Percentiles rank a stretch among this genome's conserved stretches.
These are phyloP conservation scores for Hirsutella minnesotensis DNA, from an alignment of 2,329 filamentous ascomycete genomes.

Conservation along the genomic window DNA sequence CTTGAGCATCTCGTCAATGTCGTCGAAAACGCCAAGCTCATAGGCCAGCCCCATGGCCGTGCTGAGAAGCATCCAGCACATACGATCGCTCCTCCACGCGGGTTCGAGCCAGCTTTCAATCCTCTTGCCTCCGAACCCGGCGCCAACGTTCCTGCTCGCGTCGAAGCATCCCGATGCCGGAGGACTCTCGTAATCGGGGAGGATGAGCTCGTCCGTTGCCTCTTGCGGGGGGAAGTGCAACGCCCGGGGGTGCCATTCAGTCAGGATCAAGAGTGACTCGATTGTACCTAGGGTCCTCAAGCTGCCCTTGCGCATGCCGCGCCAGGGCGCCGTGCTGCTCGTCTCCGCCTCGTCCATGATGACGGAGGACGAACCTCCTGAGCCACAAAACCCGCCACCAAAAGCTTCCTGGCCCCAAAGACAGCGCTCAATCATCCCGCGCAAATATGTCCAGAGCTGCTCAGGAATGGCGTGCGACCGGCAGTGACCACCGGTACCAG, in stretches of 20 bases:
- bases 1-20: constrained; percentile 60
- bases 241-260: constrained; percentile 92
- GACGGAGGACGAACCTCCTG: constrained; percentile 34
- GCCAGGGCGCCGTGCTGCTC: constrained; percentile 58
- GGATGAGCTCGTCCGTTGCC: constrained; percentile 55
- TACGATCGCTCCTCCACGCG: constrained; percentile 85
- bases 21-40: constrained; percentile 90
- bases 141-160: constrained; percentile 20
- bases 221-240: constrained; percentile 87
- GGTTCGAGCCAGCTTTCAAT: constrained; percentile 96
- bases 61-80: constrained; percentile 96
- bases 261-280: constrained; percentile 85
- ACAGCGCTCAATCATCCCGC: constrained; percentile 89
- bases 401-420: constrained; percentile 96
- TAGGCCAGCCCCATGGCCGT: constrained; percentile 84
- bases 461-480: constrained; percentile 88
- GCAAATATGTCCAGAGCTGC: constrained; percentile 86
- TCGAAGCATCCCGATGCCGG: constrained; percentile 27
- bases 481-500: constrained; percentile 68
- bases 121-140: constrained; percentile 65
- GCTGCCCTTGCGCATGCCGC: constrained; percentile 62
- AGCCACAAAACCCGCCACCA: constrained; percentile 74
- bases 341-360: constrained; percentile 44
- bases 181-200: constrained; percentile 44
- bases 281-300: constrained; percentile 85